Conservation (phyloP, 2,329 filamentous ascomycete species). For the Ceratocystis destructans region DNA sequence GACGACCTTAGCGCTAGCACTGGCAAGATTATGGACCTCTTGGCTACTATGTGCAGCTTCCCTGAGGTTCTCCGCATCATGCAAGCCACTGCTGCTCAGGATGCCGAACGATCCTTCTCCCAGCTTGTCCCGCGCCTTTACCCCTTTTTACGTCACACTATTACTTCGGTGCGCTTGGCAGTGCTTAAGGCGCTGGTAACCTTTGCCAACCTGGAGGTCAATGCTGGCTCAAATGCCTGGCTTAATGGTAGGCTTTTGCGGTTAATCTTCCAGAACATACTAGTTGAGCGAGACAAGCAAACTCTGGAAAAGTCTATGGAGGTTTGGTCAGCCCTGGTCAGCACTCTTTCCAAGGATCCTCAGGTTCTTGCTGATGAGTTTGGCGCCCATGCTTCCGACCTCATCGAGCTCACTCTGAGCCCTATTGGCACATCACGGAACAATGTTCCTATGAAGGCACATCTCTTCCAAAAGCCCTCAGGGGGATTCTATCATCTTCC, state of each 20-base stretch:
- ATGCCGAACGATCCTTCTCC: constrained; percentile 80
- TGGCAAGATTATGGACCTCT: constrained; percentile 93
- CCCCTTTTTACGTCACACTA: constrained; percentile 91
- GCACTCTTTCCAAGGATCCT: constrained; percentile 50
- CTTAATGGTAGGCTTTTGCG: constrained; percentile 79
- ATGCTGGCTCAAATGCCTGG: constrained; percentile 55
- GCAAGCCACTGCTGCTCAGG: constrained; percentile 72
- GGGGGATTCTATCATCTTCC: constrained; percentile 61
- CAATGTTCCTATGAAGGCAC: constrained; percentile 80
- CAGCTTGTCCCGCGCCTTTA: constrained; percentile 87
- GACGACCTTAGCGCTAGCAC: constrained; percentile 96
- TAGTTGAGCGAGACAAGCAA: constrained; percentile 78
- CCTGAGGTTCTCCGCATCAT: constrained; percentile 84
- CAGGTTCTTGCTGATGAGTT: constrained; percentile 60
- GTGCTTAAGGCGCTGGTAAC: constrained; percentile 87
- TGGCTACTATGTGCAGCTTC: constrained; percentile 91
- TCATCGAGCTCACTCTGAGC: constrained; percentile 73
- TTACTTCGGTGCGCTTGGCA: constrained; percentile 84
- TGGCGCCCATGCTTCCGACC: constrained; percentile 57
- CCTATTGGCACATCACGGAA: constrained; percentile 85
- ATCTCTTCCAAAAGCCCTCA: constrained; percentile 84
- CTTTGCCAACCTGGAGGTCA: constrained; percentile 75
- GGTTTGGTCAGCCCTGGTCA: constrained; percentile 70
- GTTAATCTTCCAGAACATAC: constrained; percentile 83
- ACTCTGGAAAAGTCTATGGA: constrained; percentile 74